These are phyloP conservation scores for Stephania yunnanensis DNA, from an alignment of 164 flowering plant genomes.

Conservation along the genomic window DNA sequence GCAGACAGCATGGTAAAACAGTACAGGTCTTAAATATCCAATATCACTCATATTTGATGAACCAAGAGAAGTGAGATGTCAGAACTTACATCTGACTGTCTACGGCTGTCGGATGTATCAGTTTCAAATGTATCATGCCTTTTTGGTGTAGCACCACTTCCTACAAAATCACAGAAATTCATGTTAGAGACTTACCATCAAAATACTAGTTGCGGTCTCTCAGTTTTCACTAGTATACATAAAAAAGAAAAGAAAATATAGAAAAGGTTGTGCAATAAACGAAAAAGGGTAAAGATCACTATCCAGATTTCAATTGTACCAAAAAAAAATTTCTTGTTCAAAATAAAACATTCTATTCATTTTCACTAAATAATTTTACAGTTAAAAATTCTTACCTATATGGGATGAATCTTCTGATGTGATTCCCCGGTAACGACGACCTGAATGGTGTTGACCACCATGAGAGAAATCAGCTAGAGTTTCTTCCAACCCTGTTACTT, in stretches of 20 bases:
- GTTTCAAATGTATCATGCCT: constrained; percentile 13
- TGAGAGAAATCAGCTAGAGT: constrained; percentile 14
- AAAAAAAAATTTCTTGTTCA: too few relatives aligned
- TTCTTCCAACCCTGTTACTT: constrained; percentile 38
- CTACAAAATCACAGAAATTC: constrained; percentile 19
- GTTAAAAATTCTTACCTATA: constrained; percentile 32
- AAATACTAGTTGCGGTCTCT: background rate
- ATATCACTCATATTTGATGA: background rate
- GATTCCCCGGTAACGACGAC: constrained; percentile 59
- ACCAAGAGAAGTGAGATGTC: background rate
- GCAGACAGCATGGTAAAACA: too few relatives aligned
- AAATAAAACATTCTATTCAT: too few relatives aligned
- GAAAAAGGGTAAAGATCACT: background rate
- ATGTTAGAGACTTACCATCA: background rate
- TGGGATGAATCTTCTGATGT: constrained; percentile 25
- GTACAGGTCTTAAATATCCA: background rate
- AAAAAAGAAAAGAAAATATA: background rate
- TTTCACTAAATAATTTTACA: too few relatives aligned
- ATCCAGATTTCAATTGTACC: background rate
- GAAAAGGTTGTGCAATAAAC: background rate
- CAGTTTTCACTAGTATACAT: background rate
- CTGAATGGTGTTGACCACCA: constrained; percentile 20
- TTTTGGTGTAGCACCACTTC: constrained; percentile 25
- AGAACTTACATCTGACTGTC: constrained; percentile 32
- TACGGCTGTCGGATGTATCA: constrained; percentile 23